These are phyloP conservation scores for Globisporangium ultimum DNA, from an alignment of 352 stramenopile genomes.

Conservation along the genomic window DNA sequence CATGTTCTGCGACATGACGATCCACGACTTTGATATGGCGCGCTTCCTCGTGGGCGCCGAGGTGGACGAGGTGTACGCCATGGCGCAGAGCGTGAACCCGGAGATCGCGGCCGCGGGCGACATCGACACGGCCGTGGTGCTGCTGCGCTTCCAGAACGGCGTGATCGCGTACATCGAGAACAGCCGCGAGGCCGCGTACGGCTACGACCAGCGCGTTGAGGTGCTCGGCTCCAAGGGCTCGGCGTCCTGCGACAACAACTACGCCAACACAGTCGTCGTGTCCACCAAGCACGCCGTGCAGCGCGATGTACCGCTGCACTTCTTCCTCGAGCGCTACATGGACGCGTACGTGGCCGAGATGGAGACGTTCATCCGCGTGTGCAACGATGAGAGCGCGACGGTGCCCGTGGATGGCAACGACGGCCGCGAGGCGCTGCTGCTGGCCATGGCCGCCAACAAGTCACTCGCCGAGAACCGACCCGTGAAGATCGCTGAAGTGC, in stretches of 20 bases:
- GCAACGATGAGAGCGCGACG: constrained; percentile 26
- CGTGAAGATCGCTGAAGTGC: constrained; percentile 51
- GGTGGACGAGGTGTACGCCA: too few relatives aligned
- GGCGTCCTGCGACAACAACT: constrained; percentile 91
- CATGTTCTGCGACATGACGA: constrained; percentile 95
- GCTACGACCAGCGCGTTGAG: constrained; percentile 94
- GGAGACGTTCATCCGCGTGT: constrained; percentile 64
- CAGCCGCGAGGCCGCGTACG: constrained; percentile 91
- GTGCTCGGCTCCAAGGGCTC: constrained; percentile 77
- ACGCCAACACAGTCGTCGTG: constrained; percentile 85
- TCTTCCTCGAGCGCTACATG: too few relatives aligned
- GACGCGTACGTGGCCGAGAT: constrained; percentile 31
- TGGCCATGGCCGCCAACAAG: constrained; percentile 66
- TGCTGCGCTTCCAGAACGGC: constrained; percentile 90
- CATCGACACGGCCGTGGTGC: constrained; percentile 34
- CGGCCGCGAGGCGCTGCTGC: constrained; percentile 58
- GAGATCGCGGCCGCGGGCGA: too few relatives aligned
- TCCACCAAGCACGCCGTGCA: constrained; percentile 25
- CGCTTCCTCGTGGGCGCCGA: constrained; percentile 76
- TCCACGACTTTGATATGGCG: constrained; percentile 95
- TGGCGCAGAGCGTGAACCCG: too few relatives aligned
- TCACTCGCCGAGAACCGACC: constrained; percentile 67
- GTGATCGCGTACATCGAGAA: constrained; percentile 94
- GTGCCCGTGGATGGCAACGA: constrained; percentile 57
- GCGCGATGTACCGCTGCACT: too few relatives aligned